Base-by-base conservation (phyloP, 2,329 filamentous ascomycete species). In the Aspergillus flavus region DNA sequence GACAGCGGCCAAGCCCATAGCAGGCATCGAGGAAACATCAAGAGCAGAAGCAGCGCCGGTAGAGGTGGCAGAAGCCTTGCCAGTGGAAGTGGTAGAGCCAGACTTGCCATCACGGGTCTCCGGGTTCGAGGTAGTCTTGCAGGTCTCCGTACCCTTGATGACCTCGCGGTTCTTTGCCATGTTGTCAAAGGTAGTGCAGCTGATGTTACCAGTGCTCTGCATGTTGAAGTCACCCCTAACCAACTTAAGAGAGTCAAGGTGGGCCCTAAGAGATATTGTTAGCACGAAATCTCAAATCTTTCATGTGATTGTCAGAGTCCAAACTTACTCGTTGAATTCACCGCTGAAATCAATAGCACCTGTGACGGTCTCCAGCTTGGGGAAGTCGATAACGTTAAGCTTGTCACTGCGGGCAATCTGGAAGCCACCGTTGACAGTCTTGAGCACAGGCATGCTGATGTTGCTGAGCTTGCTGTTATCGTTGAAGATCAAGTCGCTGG, bases 341-440 rank as follows among this genome's bases (percentile, higher is more conserved):
- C 95, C 95, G 72, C 89, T 89, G 78, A 97, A 87, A 78, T 93
- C 90, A 75, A 98, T 84, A 72, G 92, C 93, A 81, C 94, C 94
- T 68, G 84, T 86, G 63, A 97, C 87, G 61, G 82, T 86, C 75
- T 86, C 75, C 32, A 99, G 86, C 68, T 83, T 76, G 65, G 86
- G 84, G 81, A 98, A 91, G 68, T 86, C 79, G 61, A 97, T 84
- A 64, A 82, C 76, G 61, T 80, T 71, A 39, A 97, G 86, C 61
- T 84, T 82, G 65, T 92, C 92, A 89, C 98, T 97, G 87, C 97
- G 96, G 80, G 91, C 90, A 75, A 99, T 87, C 71, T 91, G 88
- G 77, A 96, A 87, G 77, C 91, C 92, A 82, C 92, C 94, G 70
- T 86, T 87, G 73, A 97, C 86, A 60, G 81, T 85, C 69, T 83